A percentile compares a stretch with the other conserved stretches of the same genome.
Conservation (phyloP, 202 grass and related monocot species). For the Zizania palustris region DNA sequence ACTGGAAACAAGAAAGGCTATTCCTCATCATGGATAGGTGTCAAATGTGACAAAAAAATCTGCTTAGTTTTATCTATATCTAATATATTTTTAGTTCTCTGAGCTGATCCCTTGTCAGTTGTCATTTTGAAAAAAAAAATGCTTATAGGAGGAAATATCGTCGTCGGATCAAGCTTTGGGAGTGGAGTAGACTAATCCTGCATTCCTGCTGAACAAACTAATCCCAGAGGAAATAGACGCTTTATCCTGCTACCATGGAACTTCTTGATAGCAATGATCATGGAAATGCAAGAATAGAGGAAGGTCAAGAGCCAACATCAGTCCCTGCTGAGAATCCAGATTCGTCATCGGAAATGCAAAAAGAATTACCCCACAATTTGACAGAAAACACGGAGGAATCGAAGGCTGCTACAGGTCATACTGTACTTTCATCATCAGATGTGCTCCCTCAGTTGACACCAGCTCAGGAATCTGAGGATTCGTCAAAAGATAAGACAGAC, state of each 20-base stretch:
- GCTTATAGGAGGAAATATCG: conserved; percentile 33
- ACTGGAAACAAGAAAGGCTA: conserved; percentile 1
- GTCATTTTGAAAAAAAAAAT: conserved; percentile 6
- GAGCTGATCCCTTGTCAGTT: conserved; percentile 4
- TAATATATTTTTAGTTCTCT: conserved; percentile 1
- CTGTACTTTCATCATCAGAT: conserved; percentile 28
- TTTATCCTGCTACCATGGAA: conserved; percentile 43
- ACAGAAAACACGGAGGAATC: conserved; percentile 14
- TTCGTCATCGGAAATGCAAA: conserved; percentile 36
- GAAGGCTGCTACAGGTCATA: not conserved
- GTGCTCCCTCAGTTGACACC: not conserved
- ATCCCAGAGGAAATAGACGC: not conserved
- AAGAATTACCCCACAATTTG: conserved; percentile 34
- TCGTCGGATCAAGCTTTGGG: not conserved
- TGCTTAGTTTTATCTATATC: conserved; percentile 19
- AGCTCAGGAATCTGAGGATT: conserved; percentile 22
- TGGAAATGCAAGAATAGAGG: not conserved
- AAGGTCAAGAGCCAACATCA: conserved; percentile 7
- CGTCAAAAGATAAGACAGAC: conserved; percentile 14
- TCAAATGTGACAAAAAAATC: not conserved
- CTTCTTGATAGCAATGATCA: conserved; percentile 28
- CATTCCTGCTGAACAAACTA: conserved; percentile 30
- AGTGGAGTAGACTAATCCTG: conserved; percentile 14
- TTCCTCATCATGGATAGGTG: not conserved
- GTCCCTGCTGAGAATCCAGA: conserved; percentile 18